These are phyloP conservation scores for Tardiomyces digboiensis DNA, from an alignment of 1,139 yeast genomes.

Conservation along the genomic window DNA sequence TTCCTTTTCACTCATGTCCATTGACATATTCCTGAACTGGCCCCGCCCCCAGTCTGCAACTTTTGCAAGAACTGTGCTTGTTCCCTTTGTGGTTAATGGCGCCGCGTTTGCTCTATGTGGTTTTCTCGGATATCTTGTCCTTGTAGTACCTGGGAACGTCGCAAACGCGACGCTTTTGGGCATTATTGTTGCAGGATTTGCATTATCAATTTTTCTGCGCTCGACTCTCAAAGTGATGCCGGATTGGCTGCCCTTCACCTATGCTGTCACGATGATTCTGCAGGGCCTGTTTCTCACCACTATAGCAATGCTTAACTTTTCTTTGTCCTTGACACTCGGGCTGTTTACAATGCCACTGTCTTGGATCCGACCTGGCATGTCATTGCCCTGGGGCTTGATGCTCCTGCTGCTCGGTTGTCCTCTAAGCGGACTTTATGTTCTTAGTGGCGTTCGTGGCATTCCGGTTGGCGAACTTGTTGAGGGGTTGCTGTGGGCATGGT, in stretches of 20 bases:
- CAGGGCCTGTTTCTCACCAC: slow-evolving; percentile 66
- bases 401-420: slow-evolving; percentile 46
- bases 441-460: slow-evolving; percentile 29
- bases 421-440: slow-evolving; percentile 30
- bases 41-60: slow-evolving; percentile 1
- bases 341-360: slow-evolving; percentile 62
- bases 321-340: slow-evolving; percentile 68
- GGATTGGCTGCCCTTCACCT: slow-evolving; percentile 6
- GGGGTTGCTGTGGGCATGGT: slow-evolving; percentile 56
- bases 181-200: slow-evolving; percentile 1
- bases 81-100: slow-evolving; percentile 2
- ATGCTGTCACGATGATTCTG: slow-evolving; percentile 42
- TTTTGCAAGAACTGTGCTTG: slow-evolving; percentile 1
- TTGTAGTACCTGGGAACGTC: slow-evolving; percentile 2
- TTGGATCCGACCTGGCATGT: slow-evolving; percentile 41
- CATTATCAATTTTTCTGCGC: slow-evolving; percentile 3
- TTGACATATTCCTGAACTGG: slow-evolving; percentile 44
- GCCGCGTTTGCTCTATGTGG: slow-evolving; percentile 5
- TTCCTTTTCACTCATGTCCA: slow-evolving; percentile 61
- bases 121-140: slow-evolving; percentile 1
- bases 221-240: slow-evolving; percentile 2
- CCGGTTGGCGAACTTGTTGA: slow-evolving; percentile 34
- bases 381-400: slow-evolving; percentile 10
- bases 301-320: slow-evolving; percentile 71
- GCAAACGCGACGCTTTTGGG: slow-evolving; percentile 1